phyloP scores from a whole-genome alignment of 768 basidiomycete genomes.

The Rhizopogon vulgaris region DNA sequence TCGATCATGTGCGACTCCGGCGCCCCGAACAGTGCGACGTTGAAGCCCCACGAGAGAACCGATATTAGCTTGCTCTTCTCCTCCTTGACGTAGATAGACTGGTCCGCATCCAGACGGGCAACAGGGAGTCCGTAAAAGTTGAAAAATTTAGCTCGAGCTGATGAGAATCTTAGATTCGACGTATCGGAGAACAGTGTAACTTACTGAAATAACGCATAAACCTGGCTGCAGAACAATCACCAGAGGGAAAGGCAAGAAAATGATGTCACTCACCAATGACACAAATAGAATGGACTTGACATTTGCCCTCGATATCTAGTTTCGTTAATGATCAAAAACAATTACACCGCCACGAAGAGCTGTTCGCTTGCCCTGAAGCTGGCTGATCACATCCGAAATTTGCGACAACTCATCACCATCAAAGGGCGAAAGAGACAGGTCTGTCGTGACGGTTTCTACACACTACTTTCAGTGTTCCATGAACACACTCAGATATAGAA shows the following conservation, averaged over 20 bases:
- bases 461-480: slow-evolving; percentile 6
- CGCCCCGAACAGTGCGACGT: slow-evolving; percentile 19
- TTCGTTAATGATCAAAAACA: neutral
- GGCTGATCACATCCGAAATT: slow-evolving; percentile 6
- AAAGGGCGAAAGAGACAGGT: slow-evolving; percentile 4
- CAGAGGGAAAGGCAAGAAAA: neutral
- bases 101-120: slow-evolving; percentile 39
- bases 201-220: slow-evolving; percentile 40
- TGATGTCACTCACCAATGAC: neutral
- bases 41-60: slow-evolving; percentile 8
- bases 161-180: neutral
- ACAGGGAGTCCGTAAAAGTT: slow-evolving; percentile 42
- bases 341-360: neutral
- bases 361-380: neutral
- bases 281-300: neutral
- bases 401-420: slow-evolving; percentile 2
- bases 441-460: neutral
- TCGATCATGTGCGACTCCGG: slow-evolving; percentile 18
- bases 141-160: slow-evolving; percentile 30
- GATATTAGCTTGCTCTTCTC: slow-evolving; percentile 2
- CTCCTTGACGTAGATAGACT: slow-evolving; percentile 28
- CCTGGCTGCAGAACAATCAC: slow-evolving; percentile 24
- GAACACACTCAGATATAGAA: neutral
- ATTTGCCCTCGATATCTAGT: neutral
- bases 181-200: slow-evolving; percentile 1